Base-by-base conservation (phyloP, 2,329 filamentous ascomycete species). In the Apiospora marii region DNA sequence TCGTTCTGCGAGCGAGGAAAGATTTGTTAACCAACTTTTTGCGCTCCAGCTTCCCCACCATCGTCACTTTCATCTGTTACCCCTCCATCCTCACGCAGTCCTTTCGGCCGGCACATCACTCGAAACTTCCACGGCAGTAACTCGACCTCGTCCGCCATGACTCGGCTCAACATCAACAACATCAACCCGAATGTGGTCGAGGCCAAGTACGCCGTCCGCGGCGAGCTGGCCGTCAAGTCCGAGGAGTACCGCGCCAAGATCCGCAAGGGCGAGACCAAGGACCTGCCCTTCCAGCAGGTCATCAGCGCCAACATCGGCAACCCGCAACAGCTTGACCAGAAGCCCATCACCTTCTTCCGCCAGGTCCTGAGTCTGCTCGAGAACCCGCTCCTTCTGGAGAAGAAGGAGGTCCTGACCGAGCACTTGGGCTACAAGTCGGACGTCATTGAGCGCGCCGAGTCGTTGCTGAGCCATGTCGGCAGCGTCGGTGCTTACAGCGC, bases 231-330 rank as follows among this genome's bases (percentile, higher is more conserved):
- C 72, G 93, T 97, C 82, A 94, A 94, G 85, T 96, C 95, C 19
- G 96, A 99, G 85, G 90, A 94, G 83, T 98, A 96, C 86, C 92
- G 96, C 74, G 92, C 92, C 71, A 88, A 89, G 79, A 87, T 98
- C 74, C 85, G 87, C 76, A 88, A 90, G 75, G 90, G 89, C 78
- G 87, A 80, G 13, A 85, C 83, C 77, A 82, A 79, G 73, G 82
- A 82, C 80, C 88, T 98, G 69, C 96, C 96, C 68, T 99, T 99
- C 84, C 88, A 94, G 79, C 89, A 94, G 73, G 92, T 99, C 83
- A 96, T 99, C 85, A 95, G 94, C 75, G 96, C 96, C 84, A 99
- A 99, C 86, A 99, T 99, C 80, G 96, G 96, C 81, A 99, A 99
- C 87, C 96, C 96, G 4, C 96, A 99, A 85, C 96, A 99, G 85